These are phyloP conservation scores for Saccharomycopsis sp. DNA, from an alignment of 805 yeast species.

Conservation along the genomic window DNA sequence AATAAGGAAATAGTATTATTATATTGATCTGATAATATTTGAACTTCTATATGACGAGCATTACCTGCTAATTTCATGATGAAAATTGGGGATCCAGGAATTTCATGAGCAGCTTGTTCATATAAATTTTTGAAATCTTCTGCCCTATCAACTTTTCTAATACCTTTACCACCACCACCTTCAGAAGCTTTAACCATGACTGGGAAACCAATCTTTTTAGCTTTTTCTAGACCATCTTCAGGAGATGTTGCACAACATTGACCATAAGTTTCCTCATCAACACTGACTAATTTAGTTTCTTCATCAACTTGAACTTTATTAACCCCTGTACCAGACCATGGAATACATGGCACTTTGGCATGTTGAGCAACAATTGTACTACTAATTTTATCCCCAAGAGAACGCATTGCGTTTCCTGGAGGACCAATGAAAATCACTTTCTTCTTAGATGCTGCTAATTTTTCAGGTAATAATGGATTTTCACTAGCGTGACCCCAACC, in stretches of 20 bases:
- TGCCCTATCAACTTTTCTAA: constrained; percentile 86
- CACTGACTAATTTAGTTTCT: constrained; percentile 74
- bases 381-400: constrained; percentile 97
- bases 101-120: constrained; percentile 92
- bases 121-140: constrained; percentile 67
- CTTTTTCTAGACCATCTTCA: constrained; percentile 81
- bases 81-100: constrained; percentile 98
- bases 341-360: constrained; percentile 96
- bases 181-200: constrained; percentile 99
- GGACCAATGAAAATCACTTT: constrained; percentile 94
- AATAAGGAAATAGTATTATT: constrained; percentile 95
- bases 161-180: constrained; percentile 99
- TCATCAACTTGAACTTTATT: constrained; percentile 65
- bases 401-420: constrained; percentile 98
- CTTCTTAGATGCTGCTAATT: constrained; percentile 85
- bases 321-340: constrained; percentile 99
- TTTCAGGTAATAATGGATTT: constrained; percentile 90
- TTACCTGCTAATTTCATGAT: constrained; percentile 96
- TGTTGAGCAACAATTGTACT: constrained; percentile 99
- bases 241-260: constrained; percentile 83
- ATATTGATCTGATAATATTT: constrained; percentile 93
- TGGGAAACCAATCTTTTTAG: constrained; percentile 87
- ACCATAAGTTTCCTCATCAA: constrained; percentile 70
- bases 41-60: constrained; percentile 98
- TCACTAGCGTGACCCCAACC: constrained; percentile 99